Evolutionary conservation across 164 flowering plant genomes (phyloP).

Genomic region (Magnolia changhungtana): DNA sequence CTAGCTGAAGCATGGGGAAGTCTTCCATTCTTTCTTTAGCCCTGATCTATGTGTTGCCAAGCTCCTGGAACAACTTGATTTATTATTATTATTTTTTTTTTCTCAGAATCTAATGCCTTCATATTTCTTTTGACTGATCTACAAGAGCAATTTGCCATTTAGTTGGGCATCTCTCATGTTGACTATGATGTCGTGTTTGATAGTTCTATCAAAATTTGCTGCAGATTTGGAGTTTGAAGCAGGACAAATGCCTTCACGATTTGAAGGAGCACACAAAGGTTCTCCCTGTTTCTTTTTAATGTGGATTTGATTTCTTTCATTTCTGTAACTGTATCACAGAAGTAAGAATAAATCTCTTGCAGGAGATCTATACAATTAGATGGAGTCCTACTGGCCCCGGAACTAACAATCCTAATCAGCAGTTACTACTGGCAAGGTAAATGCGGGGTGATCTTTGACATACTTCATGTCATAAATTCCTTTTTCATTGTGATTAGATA

Average conservation of each 20-base stretch:
- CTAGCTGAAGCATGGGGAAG: background rate
- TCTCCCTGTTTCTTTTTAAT: conserved; percentile 10
- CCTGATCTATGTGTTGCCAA: no score
- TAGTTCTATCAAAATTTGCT: conserved; percentile 14
- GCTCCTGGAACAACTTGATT: no score
- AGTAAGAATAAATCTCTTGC: conserved; percentile 12
- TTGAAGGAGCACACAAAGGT: conserved; percentile 86
- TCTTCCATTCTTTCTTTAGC: background rate
- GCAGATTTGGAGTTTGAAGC: conserved; percentile 95
- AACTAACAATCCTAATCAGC: conserved; percentile 82
- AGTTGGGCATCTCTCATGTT: no score
- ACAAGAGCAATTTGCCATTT: no score
- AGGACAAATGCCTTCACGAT: conserved; percentile 77
- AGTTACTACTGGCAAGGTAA: conserved; percentile 82
- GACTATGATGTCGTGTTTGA: background rate
- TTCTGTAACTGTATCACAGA: background rate
- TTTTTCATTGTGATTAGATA: background rate
- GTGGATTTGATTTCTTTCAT: background rate
- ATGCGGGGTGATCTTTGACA: background rate
- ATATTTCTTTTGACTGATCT: no score
- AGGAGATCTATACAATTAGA: conserved; percentile 96
- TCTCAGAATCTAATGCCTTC: no score
- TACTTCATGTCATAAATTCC: background rate
- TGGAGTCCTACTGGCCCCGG: conserved; percentile 99
- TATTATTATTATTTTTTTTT: no score